phyloP scores from a whole-genome alignment of 169 alveolate species.

The Perkinsus chesapeaki region DNA sequence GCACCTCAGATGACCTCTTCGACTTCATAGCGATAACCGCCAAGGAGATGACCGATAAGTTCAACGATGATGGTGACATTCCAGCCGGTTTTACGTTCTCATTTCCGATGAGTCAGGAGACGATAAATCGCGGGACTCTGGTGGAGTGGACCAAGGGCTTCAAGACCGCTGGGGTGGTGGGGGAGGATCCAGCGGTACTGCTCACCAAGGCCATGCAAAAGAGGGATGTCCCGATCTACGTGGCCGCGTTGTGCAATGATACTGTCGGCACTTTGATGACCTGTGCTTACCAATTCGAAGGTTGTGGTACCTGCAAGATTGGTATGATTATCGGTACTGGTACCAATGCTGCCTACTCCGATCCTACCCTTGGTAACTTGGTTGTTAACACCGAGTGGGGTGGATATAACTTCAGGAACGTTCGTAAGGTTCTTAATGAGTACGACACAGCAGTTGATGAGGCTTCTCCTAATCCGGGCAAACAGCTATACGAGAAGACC shows the following conservation, averaged over 20 bases:
- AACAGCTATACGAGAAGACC: constrained; percentile 27
- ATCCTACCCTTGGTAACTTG: constrained; percentile 15
- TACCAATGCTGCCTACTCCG: constrained; percentile 26
- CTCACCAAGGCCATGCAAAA: constrained; percentile 21
- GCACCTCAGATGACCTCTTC: constrained; percentile 22
- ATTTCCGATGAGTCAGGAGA: constrained; percentile 21
- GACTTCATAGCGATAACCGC: constrained; percentile 18
- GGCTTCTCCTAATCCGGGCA: constrained; percentile 27
- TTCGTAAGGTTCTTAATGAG: constrained; percentile 21
- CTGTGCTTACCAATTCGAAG: not conserved
- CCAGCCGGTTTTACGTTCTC: constrained; percentile 26
- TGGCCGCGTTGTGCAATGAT: constrained; percentile 23
- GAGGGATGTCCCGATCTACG: constrained; percentile 22
- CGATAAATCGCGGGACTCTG: constrained; percentile 11
- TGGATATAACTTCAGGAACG: constrained; percentile 10
- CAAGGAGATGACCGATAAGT: constrained; percentile 2
- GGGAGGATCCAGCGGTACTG: constrained; percentile 21
- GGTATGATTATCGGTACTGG: constrained; percentile 38
- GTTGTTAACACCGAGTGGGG: constrained; percentile 33
- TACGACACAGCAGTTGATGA: constrained; percentile 24
- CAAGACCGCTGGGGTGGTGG: constrained; percentile 30
- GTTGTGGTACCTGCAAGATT: not conserved
- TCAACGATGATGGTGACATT: not conserved
- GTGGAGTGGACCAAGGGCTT: constrained; percentile 32
- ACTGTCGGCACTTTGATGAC: constrained; percentile 28